These are phyloP conservation scores for Sordariomycetes sp. DNA, from an alignment of 2,329 filamentous ascomycete species.

Conservation along the genomic window DNA sequence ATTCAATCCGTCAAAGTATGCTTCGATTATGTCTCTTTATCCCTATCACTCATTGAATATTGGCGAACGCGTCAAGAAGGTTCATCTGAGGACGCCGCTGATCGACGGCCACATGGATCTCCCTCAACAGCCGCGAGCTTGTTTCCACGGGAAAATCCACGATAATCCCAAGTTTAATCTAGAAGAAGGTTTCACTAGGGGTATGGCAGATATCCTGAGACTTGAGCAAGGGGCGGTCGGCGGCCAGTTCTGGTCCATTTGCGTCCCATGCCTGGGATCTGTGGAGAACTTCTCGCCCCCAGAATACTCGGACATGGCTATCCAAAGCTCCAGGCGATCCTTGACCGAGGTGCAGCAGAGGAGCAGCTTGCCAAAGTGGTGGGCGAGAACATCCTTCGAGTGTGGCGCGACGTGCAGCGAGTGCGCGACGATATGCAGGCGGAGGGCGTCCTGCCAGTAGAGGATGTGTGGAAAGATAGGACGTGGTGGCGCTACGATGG, in stretches of 20 bases:
- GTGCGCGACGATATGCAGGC: slow-evolving; percentile 16
- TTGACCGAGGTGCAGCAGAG: slow-evolving; percentile 27
- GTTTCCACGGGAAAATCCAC: slow-evolving; percentile 19
- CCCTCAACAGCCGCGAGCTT: slow-evolving; percentile 10
- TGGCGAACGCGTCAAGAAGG: slow-evolving; percentile 17
- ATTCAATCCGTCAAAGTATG: too few relatives aligned
- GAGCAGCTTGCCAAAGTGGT: slow-evolving; percentile 24
- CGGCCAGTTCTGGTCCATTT: slow-evolving; percentile 9
- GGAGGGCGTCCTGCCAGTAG: slow-evolving; percentile 19
- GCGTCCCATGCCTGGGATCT: slow-evolving; percentile 12
- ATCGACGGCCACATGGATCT: slow-evolving; percentile 10
- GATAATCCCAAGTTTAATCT: slow-evolving; percentile 22
- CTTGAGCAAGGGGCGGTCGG: slow-evolving; percentile 12
- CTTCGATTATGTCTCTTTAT: not conserved
- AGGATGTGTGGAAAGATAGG: slow-evolving; percentile 22
- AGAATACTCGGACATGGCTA: slow-evolving; percentile 15
- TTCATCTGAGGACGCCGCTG: slow-evolving; percentile 5
- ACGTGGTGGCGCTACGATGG: slow-evolving; percentile 15
- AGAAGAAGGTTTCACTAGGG: slow-evolving; percentile 18
- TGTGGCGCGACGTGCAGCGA: slow-evolving; percentile 16
- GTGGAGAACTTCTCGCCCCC: slow-evolving; percentile 13
- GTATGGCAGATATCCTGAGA: slow-evolving; percentile 19
- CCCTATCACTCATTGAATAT: slow-evolving; percentile 5
- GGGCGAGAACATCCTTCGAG: slow-evolving; percentile 26
- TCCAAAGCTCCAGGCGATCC: slow-evolving; percentile 18